Base-by-base conservation (phyloP, 2,329 filamentous ascomycete genomes). In the Tolypocladium endophyticum region DNA sequence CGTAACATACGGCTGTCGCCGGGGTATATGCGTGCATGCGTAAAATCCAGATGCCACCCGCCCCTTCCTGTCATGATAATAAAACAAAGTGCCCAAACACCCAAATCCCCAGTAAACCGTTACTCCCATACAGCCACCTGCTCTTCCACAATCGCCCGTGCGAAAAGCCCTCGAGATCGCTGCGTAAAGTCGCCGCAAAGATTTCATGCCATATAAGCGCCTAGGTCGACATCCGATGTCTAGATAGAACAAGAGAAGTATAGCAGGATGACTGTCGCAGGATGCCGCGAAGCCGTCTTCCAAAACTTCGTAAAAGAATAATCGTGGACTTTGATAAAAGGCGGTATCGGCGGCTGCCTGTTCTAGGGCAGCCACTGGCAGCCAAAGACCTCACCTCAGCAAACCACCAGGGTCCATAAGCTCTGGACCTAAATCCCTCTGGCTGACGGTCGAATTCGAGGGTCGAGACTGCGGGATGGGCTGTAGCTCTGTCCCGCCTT, bases 391-490 rank as follows among this genome's bases (percentile, higher is more conserved):
- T 67, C 64, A 74, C 55, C 69, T 72, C 38, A 78, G 65, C 23
- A 79, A 69, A 54, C 76, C 75, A 20, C 76, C 76, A 4, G 70
- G 68, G 61, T 79, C 77, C 54, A 68, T 70, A 2, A 78, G 68
- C 43, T 72, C 66, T 4, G 72, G 70, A 30, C 69, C 69, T 3
- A 67, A 64, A 23, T 69, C 71, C 54, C 67, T 69, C 14, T 70
- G 65, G 20, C 66, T 63, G 30, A 70, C 71, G 30, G 71, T 68
- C 4, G 68, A 61, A 23, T 72, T 67, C 60, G 75, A 73, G 56
- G 71, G 66, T 4, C 69, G 70, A 30, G 74, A 72, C 61, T 78
- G 78, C 2, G 74, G 74, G 62, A 81, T 79, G 2, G 78, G 69
- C 55, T 79, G 73, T 36, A 81, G 66, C 62, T 81, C 78, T 6